Evolutionary conservation across 805 yeast genomes (phyloP).

Genomic region (Myxozyma udenii): DNA sequence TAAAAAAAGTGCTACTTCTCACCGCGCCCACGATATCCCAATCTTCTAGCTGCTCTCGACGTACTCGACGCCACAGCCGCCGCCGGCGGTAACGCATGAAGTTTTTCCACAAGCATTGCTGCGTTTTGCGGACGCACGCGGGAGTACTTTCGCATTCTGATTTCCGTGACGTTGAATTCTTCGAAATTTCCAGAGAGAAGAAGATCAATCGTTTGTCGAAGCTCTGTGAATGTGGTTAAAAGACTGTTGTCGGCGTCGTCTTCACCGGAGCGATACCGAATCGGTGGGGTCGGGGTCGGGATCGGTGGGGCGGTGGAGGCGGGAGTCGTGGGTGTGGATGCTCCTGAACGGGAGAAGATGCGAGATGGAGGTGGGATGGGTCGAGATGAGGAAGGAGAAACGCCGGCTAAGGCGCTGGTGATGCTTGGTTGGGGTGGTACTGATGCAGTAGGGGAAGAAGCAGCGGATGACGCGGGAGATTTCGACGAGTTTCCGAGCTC

Average conservation of each 20-base stretch:
- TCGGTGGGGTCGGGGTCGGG: background rate
- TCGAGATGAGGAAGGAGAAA: background rate
- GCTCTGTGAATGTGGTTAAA: constrained; percentile 70
- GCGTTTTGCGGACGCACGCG: constrained; percentile 75
- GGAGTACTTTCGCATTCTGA: constrained; percentile 64
- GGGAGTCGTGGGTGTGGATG: constrained; percentile 7
- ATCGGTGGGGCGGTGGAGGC: constrained; percentile 8
- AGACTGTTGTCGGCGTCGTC: constrained; percentile 39
- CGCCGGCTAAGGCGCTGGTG: background rate
- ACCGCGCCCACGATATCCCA: constrained; percentile 8
- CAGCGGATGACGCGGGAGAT: background rate
- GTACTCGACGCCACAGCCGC: background rate
- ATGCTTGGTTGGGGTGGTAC: background rate
- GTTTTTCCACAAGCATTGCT: constrained; percentile 53
- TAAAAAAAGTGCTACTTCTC: too few species aligned
- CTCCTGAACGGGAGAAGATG: background rate
- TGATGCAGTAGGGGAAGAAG: background rate
- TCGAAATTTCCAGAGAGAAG: constrained; percentile 60
- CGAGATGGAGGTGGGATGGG: background rate
- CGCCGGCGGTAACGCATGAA: constrained; percentile 14
- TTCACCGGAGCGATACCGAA: constrained; percentile 18
- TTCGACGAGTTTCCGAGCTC: constrained; percentile 31
- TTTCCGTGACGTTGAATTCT: constrained; percentile 55
- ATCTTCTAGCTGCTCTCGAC: constrained; percentile 1
- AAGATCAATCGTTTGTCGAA: constrained; percentile 75